Base-by-base conservation (phyloP, 306 rosid genomes). In the Cercis canadensis region DNA sequence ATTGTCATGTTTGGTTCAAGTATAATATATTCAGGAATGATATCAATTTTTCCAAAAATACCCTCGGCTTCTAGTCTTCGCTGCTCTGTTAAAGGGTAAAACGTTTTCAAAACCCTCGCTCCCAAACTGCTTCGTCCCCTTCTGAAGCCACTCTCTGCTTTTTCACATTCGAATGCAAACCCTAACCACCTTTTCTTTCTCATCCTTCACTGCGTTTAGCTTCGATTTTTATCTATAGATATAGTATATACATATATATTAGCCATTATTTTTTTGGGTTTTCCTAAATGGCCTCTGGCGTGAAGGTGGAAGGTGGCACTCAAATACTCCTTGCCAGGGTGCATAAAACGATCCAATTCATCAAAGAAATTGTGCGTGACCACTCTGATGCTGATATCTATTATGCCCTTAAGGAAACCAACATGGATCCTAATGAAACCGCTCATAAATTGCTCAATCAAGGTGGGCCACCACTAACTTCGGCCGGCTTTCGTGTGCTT, bases 391-490 rank as follows among this genome's bases (percentile, higher is more conserved):
- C 86, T 58, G 99, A 95, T 85, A 95, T 95, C 56, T 95, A 95
- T 75, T 84, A 66, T 29, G 77, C 92, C 59, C 96, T 95, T n/a
- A 89, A 82, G 76, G 99, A 95, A 72, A 54, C 83, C 29, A 73
- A 91, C 84, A 95, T 95, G 99, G 99, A 95, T 83, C 99, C 99
- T 78, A 87, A 95, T 60, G 99, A 95, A 77, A 87, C 99, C 13
- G 43, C 92, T n/a, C 96, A 91, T 89, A 91, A 89, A 82, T 86
- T 95, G 90, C 97, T 95, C 49, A 77, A 80, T 85, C 99, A 95
- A 89, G 99, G 99, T 95, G 36, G 36, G 69, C 11, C 46, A 24
- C 7, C 19, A 33, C 31, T 71, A 8, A 57, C 39, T 34, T 13
- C 13, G 71, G 1, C 11, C 14, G 59, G 24, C 53, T 17, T 1